Base-by-base conservation (phyloP, 2,329 filamentous ascomycete genomes). In the Hirsutella thompsonii region DNA sequence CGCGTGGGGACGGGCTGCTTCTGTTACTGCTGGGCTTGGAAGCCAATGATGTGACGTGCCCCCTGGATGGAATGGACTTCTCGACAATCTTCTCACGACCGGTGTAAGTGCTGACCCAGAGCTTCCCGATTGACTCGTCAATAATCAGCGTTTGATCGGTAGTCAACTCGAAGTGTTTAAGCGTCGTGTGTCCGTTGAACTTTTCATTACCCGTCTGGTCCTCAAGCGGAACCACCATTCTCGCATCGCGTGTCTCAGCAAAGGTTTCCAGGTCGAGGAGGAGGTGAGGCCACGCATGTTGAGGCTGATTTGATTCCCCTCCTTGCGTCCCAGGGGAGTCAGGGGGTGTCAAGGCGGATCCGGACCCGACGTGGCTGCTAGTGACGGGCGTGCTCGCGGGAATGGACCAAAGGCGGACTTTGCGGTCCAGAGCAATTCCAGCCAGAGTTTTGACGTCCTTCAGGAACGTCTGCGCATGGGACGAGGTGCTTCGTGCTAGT, bases 131-230 rank as follows among this genome's bases (percentile, higher is more conserved):
- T 46, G 80, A 71, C 57, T 94, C 87, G 56, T 96, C 90, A 5
- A 96, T 65, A n/a, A 94, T 77, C 38, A 95, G 70, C 3, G 80
- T 76, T 53, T 85, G 78, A 46, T 86, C 80, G 26, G 77, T 75
- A n/a, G 71, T 74, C 19, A 95, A 67, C 2, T 80, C 79, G 38
- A 79, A 72, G 41, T 77, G 64, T 34, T 75, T 72, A 37, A 95
- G 61, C 2, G 74, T 77, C 44, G 76, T 69, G 19, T 64, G 72
- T 13, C 88, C 87, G 49, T 93, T 94, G 60, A 84, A 90, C 29
- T 87, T 88, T 3, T 67, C 50, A 51, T 93, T 81, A 42, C 65
- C 64, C 0, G 85, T 92, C 37, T 80, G 69, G 56, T 96, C 90
- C 34, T 59, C 42, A 26, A 63, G 45, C 2, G 44, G 37, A 13